Base-by-base conservation (phyloP, 1,139 yeast genomes). In the Candida frijolesensis region DNA sequence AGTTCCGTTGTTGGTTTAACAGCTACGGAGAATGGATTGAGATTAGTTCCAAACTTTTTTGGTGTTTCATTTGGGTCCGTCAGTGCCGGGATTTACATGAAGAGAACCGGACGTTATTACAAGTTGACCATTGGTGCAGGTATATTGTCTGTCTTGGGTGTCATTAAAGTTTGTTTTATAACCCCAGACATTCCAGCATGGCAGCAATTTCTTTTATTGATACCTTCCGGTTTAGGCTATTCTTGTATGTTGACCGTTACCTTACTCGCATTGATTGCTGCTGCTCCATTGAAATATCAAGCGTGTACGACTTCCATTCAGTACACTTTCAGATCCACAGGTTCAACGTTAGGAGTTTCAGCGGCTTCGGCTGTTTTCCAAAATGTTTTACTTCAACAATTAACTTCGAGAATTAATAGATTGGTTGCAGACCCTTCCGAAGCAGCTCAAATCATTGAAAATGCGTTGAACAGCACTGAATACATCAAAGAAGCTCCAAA, bases 271-370 rank as follows among this genome's bases (percentile, higher is more conserved):
- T 74, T 87, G 68, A 85, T 87, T 52, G 84, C 90, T 0, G 78
- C 83, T 1, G 83, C 78, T 9, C 87, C 88, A 2, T 72, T 68
- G 39, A 79, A 82, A 54, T 78, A 74, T 56, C 92, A 86, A 64
- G 92, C 92, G 4, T 80, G 87, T 7, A 81, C 89, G 0, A 87
- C 94, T 0, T 84, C 90, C 0, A 85, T 87, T 53, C 89, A 86
- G 58, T 87, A 87, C 63, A 84, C 89, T 3, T 86, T 85, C 68
- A 73, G 92, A 58, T 84, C 91, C 2, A 82, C 87, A 5, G 94
- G 92, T 0, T 84, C 89, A 1, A 85, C 91, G 0, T 64, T 85
- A 46, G 92, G 92, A 18, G 89, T 87, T 4, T 75, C 92, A 0
- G 63, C 84, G 37, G 87, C 88, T 0, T 80, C 87, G 6, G 85